Evolutionary conservation across 495 filamentous ascomycete genomes (phyloP), one percentile per base, ranked within the genome.

Genomic region (Hypoxylon fragiforme): DNA sequence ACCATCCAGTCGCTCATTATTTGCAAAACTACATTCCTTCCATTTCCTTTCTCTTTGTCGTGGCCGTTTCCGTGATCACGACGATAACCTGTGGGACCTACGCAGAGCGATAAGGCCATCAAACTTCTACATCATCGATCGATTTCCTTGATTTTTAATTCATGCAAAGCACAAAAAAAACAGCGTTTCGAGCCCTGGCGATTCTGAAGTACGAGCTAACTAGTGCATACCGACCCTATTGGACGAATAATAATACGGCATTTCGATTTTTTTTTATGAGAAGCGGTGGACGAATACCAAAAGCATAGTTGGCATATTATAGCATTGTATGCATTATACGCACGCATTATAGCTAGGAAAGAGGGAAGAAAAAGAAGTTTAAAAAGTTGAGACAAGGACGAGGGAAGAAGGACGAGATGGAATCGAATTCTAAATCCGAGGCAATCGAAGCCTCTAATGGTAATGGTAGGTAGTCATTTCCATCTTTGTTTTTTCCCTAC

Each of bases 1-100:
- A 30, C 50, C 44, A 37, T 52, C 39, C 32, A 57, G 54, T 58
- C 50, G 34, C 45, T 58, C 59, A 44, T 58, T 62, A 7, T 13
- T 47, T 16, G 24, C 46, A 44, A 44, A 4, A 28, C 24, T 9
- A 28, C 24, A 28, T 28, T 28, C 24, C 24, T 28, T 39, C 34
- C 26, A 9, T 31, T 39, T 54, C 41, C 43, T 49, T 48, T 13
- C 14, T 31, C 21, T 47, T 16, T 18, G 22, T 28, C 24, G 24
- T 28, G 9, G 24, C 24, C 24, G 24, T 28, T 28, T 28, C 9
- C 24, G 9, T 28, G 9, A 28, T 28, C 24, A 9, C 24, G 24
- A 28, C 4, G 9, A 28, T 9, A 4, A 28, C 4, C 9, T 28
- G 9, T 28, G 9, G 24, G 50, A 50, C n/a, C n/a, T n/a, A n/a